These are phyloP conservation scores for Seminavis robusta DNA, from an alignment of 108 stramenopile genomes.

Conservation along the genomic window DNA sequence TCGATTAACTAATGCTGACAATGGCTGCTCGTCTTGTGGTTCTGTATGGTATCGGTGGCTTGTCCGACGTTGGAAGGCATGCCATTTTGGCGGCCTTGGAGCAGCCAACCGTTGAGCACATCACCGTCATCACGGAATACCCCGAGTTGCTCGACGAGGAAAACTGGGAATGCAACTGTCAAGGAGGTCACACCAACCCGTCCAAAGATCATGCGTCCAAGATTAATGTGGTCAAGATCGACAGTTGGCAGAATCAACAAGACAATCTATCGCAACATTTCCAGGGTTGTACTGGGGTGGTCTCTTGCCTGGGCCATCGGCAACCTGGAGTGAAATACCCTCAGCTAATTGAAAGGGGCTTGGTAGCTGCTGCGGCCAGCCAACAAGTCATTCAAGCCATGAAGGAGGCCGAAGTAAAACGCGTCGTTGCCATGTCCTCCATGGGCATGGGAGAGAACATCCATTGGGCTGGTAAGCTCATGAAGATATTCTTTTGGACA, in stretches of 20 bases:
- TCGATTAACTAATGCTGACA: too few relatives aligned
- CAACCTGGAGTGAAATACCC: constrained; percentile 40
- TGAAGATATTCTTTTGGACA: constrained; percentile 37
- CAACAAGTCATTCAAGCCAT: constrained; percentile 53
- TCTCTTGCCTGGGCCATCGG: constrained; percentile 67
- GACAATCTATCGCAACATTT: constrained; percentile 10
- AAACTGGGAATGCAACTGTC: constrained; percentile 63
- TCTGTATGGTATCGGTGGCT: constrained; percentile 47
- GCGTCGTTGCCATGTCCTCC: constrained; percentile 51
- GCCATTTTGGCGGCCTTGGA: constrained; percentile 56
- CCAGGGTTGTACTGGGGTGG: constrained; percentile 28
- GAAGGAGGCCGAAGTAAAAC: constrained; percentile 30
- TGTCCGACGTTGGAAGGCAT: constrained; percentile 57
- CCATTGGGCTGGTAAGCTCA: constrained; percentile 42
- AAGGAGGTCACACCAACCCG: constrained; percentile 26
- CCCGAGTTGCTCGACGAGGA: constrained; percentile 41
- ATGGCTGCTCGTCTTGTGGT: too few relatives aligned
- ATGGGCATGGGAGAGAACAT: constrained; percentile 48
- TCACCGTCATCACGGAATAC: constrained; percentile 49
- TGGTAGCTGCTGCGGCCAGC: constrained; percentile 35
- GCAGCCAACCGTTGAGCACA: constrained; percentile 20
- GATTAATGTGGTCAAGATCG: constrained; percentile 6
- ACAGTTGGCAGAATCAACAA: constrained; percentile 9
- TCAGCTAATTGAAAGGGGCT: constrained; percentile 1
- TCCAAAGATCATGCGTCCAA: neutral